phyloP scores from a whole-genome alignment of 495 filamentous ascomycete genomes.

The Talaromyces proteolyticus region DNA sequence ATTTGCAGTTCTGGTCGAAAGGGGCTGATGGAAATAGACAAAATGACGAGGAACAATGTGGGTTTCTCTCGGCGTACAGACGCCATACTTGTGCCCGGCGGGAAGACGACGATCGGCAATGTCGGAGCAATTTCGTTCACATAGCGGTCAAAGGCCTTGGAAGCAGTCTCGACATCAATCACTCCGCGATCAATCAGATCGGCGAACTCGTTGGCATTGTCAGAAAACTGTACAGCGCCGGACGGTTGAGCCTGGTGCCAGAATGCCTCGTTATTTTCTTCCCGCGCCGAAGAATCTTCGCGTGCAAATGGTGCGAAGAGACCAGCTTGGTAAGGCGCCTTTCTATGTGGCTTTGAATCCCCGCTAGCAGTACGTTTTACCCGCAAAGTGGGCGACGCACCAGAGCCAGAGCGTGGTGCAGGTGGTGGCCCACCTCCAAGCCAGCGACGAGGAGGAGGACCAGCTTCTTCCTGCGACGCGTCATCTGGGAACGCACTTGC shows the following conservation, averaged over 20 bases:
- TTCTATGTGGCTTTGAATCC: neutral
- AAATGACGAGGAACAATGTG: slow-evolving; percentile 66
- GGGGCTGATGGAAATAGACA: slow-evolving; percentile 52
- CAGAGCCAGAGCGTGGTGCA: neutral
- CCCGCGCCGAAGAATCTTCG: neutral
- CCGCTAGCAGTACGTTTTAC: slow-evolving; percentile 2
- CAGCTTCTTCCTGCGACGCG: neutral
- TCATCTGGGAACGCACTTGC: slow-evolving; percentile 1
- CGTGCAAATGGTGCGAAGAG: neutral
- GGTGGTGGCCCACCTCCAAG: slow-evolving; percentile 3
- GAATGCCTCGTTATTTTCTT: neutral
- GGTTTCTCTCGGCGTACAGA: slow-evolving; percentile 60
- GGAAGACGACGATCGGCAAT: slow-evolving; percentile 65
- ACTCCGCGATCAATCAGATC: slow-evolving; percentile 71
- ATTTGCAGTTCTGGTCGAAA: slow-evolving; percentile 41
- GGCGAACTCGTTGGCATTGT: slow-evolving; percentile 27
- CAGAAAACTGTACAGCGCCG: neutral
- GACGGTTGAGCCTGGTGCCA: neutral
- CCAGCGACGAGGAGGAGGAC: slow-evolving; percentile 1
- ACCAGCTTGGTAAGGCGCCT: neutral
- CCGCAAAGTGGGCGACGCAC: neutral
- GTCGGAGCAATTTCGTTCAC: slow-evolving; percentile 55
- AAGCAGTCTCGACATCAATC: slow-evolving; percentile 55
- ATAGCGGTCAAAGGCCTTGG: slow-evolving; percentile 58
- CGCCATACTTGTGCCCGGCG: slow-evolving; percentile 50